Base-by-base conservation (phyloP, 768 basidiomycete species). In the Sporobolomyces roseus region DNA sequence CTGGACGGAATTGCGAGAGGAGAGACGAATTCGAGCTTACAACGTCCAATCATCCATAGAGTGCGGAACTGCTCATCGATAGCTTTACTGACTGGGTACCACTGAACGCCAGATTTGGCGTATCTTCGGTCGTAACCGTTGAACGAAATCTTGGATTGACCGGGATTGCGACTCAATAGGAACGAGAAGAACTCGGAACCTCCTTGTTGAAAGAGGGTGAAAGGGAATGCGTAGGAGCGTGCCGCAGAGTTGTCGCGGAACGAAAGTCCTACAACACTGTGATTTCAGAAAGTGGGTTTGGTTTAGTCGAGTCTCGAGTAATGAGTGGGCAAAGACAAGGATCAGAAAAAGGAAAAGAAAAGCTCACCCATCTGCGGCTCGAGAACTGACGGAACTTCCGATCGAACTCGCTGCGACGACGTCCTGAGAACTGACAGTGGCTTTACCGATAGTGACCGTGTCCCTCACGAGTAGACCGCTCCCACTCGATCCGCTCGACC, bases 151-250 rank as follows among this genome's bases (percentile, higher is more conserved):
- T 49, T 46, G 4, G 53, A 32, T 33, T 48, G 1, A 1, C 54
- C 63, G 16, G 63, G 43, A 13, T 21, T 49, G 1, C 43, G 41
- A 14, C 45, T 35, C 14, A 64, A 33, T n/a, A 55, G 45, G 32
- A 64, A 27, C 30, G 53, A 54, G 45, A 64, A 46, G 33, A 14
- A 48, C 4, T 29, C 45, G 4, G 32, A 23, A 14, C 25, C 33
- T 19, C 54, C 54, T 29, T 48, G 32, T 17, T 49, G 54, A 13
- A 32, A 17, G 23, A 64, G 63, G 23, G 54, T 56, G 53, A 64
- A 64, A 32, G 63, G 63, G 46, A 64, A 64, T 5, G 53, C 30
- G 53, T 64, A 56, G n/a, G 63, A 64, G 14, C 45, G 54, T 2
- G 43, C 63, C 12, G 52, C 52, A 43, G 35, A 41, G 32, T 54